phyloP scores from a whole-genome alignment of 2,329 filamentous ascomycete genomes.

The Kalmusia sp. region DNA sequence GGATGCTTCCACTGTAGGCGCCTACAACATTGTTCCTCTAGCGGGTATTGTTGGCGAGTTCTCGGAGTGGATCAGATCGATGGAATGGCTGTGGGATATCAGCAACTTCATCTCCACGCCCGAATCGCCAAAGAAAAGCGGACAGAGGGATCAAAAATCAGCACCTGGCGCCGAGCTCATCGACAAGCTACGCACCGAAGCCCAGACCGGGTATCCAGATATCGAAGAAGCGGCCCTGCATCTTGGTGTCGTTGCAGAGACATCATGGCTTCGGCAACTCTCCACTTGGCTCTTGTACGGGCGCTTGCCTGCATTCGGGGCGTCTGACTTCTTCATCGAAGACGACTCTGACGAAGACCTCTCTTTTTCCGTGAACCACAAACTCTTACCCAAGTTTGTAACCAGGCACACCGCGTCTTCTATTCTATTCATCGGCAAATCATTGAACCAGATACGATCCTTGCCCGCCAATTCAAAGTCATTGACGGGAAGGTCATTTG shows the following conservation, averaged over 20 bases:
- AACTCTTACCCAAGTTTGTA: conserved; percentile 80
- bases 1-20: conserved; percentile 83
- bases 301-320: conserved; percentile 76
- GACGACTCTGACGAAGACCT: conserved; percentile 45
- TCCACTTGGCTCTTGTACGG: conserved; percentile 93
- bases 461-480: conserved; percentile 38
- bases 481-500: conserved; percentile 28
- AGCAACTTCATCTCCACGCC: conserved; percentile 70
- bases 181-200: conserved; percentile 74
- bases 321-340: conserved; percentile 84
- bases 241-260: conserved; percentile 80
- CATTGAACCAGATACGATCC: conserved; percentile 79
- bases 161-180: conserved; percentile 78
- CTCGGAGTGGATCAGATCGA: conserved; percentile 80
- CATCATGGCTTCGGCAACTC: conserved; percentile 88
- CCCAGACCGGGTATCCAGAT: conserved; percentile 88
- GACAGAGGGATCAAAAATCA: conserved; percentile 17
- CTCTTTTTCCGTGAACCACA: conserved; percentile 39
- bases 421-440: conserved; percentile 89
- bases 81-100: conserved; percentile 86
- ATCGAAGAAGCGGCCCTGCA: conserved; percentile 78
- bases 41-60: conserved; percentile 86
- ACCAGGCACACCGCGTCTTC: conserved; percentile 76
- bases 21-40: conserved; percentile 90
- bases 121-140: conserved; percentile 21